A percentile compares a stretch with the other conserved stretches of the same genome.
Evolutionary conservation across 768 basidiomycete genomes (phyloP).

Genomic region (Tremella mesenterica): DNA sequence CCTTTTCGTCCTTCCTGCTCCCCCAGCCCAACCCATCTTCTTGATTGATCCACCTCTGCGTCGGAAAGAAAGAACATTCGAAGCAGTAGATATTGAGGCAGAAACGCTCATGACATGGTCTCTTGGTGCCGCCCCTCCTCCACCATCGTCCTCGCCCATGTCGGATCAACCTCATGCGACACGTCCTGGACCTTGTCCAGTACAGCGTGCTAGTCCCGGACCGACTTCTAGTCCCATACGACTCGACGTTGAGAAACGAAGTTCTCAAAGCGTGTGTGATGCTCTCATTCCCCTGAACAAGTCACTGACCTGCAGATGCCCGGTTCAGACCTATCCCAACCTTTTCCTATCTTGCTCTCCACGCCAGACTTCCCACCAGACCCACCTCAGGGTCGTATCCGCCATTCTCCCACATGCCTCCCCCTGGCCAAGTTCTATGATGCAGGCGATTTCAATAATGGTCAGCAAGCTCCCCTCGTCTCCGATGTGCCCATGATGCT

Average conservation of each 20-base stretch:
- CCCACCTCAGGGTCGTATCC: too few relatives aligned
- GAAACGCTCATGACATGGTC: constrained; percentile 35
- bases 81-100: constrained; percentile 23
- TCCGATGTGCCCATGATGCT: background rate
- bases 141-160: too few relatives aligned
- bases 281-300: background rate
- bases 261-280: background rate
- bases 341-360: background rate
- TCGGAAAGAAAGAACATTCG: constrained; percentile 3
- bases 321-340: background rate
- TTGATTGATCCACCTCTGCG: background rate
- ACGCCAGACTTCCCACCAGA: too few relatives aligned
- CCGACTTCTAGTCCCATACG: background rate
- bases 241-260: background rate
- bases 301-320: background rate
- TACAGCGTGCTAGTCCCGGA: background rate
- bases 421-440: background rate
- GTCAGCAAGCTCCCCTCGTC: background rate
- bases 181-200: background rate
- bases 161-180: background rate
- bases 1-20: constrained; percentile 15
- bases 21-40: constrained; percentile 15
- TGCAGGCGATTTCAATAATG: background rate
- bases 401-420: too few relatives aligned
- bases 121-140: constrained; percentile 6